These are phyloP conservation scores for Tolypocladium ovalisporum DNA, from an alignment of 2,329 filamentous ascomycete species.

Conservation along the genomic window DNA sequence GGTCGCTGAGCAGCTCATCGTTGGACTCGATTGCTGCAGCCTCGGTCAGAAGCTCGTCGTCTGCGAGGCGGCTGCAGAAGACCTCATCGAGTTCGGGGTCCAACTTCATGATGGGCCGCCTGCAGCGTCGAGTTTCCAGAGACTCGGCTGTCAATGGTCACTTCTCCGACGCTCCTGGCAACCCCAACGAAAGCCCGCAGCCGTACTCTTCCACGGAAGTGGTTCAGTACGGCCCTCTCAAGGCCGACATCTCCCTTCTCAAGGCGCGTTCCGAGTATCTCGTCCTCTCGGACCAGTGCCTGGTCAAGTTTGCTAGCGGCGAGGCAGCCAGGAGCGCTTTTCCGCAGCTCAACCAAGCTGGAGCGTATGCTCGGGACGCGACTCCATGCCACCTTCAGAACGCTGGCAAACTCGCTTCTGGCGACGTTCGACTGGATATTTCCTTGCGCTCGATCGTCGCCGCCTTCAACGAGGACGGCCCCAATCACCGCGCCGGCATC, in stretches of 20 bases:
- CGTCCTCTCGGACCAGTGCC: slow-evolving; percentile 37
- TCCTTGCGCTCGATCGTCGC: slow-evolving; percentile 40
- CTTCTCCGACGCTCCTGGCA: slow-evolving; percentile 17
- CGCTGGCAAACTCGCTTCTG: slow-evolving; percentile 17
- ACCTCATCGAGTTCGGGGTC: slow-evolving; percentile 25
- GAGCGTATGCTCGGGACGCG: slow-evolving; percentile 10
- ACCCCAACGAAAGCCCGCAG: slow-evolving; percentile 17
- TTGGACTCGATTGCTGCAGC: slow-evolving; percentile 25
- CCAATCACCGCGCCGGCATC: slow-evolving; percentile 37
- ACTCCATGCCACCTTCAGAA: slow-evolving; percentile 10
- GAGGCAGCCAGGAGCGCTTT: slow-evolving; percentile 37
- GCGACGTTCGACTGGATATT: slow-evolving; percentile 32
- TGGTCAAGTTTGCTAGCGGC: slow-evolving; percentile 38
- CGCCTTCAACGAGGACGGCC: slow-evolving; percentile 39
- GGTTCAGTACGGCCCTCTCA: slow-evolving; percentile 34
- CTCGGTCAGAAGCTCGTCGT: slow-evolving; percentile 19
- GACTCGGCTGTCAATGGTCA: slow-evolving; percentile 21
- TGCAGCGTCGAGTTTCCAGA: slow-evolving; percentile 29
- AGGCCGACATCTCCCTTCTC: slow-evolving; percentile 36
- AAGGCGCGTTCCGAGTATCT: slow-evolving; percentile 39
- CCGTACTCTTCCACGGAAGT: slow-evolving; percentile 27
- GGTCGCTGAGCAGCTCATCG: slow-evolving; percentile 28
- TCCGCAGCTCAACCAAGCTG: slow-evolving; percentile 27
- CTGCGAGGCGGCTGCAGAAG: slow-evolving; percentile 25
- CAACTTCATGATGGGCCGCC: slow-evolving; percentile 30